These are phyloP conservation scores for Anisodus acutangulus DNA, from an alignment of 257 asterid species.

Conservation along the genomic window DNA sequence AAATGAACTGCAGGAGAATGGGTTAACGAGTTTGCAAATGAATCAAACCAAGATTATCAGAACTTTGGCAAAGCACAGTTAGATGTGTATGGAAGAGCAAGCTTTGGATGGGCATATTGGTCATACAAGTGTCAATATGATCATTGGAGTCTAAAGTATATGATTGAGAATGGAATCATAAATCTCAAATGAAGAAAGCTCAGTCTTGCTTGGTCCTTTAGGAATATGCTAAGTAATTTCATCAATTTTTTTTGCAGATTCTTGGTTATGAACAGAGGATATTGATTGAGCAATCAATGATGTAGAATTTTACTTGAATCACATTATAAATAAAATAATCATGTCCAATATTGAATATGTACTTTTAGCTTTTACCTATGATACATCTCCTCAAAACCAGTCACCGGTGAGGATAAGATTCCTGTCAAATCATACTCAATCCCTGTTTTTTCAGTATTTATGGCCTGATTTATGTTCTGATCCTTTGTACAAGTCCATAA, in stretches of 20 bases:
- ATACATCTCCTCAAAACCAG: no score
- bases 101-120: slow-evolving; percentile 66
- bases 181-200: slow-evolving; percentile 22
- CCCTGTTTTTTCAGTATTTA: no score
- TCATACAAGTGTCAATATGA: slow-evolving; percentile 53
- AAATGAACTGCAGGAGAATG: slow-evolving; percentile 25
- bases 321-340: neutral
- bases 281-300: neutral
- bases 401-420: no score
- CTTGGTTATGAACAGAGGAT: neutral
- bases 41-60: slow-evolving; percentile 43
- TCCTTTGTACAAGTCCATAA: no score
- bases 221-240: no score
- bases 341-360: no score
- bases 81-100: slow-evolving; percentile 53
- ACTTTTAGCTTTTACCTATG: no score
- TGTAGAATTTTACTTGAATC: no score
- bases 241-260: neutral
- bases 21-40: neutral
- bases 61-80: slow-evolving; percentile 38
- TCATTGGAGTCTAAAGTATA: slow-evolving; percentile 58
- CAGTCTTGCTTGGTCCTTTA: neutral
- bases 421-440: no score
- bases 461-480: no score
- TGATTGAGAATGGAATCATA: slow-evolving; percentile 48